phyloP scores from a whole-genome alignment of 257 asterid species.

The Penstemon newberryi region DNA sequence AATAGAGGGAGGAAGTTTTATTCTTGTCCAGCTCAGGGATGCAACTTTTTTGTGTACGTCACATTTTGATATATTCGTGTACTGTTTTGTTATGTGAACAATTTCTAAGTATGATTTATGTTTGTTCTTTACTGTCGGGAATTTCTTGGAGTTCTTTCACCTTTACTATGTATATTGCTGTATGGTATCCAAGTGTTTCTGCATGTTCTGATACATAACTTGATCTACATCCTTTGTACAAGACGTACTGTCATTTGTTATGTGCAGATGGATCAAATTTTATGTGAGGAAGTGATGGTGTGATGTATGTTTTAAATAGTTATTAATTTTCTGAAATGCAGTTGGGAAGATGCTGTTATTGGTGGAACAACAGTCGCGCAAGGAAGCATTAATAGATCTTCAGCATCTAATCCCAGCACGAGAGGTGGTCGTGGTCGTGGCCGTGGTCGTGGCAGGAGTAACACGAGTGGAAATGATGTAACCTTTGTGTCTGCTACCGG shows the following conservation, averaged over 20 bases:
- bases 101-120: slow-evolving; percentile 10
- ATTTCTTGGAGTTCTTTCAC: not conserved
- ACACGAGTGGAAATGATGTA: slow-evolving; percentile 40
- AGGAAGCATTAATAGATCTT: slow-evolving; percentile 42
- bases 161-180: not conserved
- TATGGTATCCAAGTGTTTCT: not conserved
- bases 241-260: not conserved
- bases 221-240: not conserved
- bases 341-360: slow-evolving; percentile 75
- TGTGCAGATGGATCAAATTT: not conserved
- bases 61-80: slow-evolving; percentile 25
- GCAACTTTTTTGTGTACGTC: slow-evolving; percentile 90
- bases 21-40: slow-evolving; percentile 75
- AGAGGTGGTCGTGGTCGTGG: slow-evolving; percentile 56
- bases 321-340: slow-evolving; percentile 36
- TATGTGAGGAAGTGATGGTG: not conserved
- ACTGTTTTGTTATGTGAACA: slow-evolving; percentile 15
- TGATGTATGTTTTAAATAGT: not conserved
- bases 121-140: slow-evolving; percentile 3
- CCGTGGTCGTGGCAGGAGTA: slow-evolving; percentile 49
- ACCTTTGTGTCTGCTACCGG: slow-evolving; percentile 88
- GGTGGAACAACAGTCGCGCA: slow-evolving; percentile 47
- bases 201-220: not conserved
- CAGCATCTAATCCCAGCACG: slow-evolving; percentile 45
- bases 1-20: slow-evolving; percentile 94